Percentiles rank a stretch among this genome's conserved stretches.
Conservation (phyloP, 352 stramenopile species). For the Phytophthora palmivora region DNA sequence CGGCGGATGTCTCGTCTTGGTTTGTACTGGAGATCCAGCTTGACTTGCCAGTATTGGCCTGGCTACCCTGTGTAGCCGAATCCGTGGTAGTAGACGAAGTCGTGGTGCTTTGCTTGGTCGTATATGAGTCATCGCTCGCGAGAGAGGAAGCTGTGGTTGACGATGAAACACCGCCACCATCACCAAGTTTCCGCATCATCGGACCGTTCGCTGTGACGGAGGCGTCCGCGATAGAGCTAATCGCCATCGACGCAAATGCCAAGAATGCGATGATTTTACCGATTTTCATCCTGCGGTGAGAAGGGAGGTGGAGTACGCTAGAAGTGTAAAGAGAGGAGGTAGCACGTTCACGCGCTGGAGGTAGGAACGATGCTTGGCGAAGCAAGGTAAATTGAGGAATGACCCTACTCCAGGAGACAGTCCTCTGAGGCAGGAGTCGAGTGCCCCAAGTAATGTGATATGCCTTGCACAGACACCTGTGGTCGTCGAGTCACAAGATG, state of each 20-base stretch:
- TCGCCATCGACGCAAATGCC: constrained; percentile 17
- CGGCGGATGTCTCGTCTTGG: constrained; percentile 1
- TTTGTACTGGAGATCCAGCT: constrained; percentile 1
- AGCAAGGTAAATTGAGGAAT: constrained; percentile 40
- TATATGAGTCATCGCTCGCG: constrained; percentile 26
- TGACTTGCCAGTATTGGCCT: background rate
- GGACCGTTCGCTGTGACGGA: constrained; percentile 11
- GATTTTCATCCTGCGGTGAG: constrained; percentile 33
- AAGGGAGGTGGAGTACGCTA: background rate
- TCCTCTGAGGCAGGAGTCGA: no score
- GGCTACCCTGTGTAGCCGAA: constrained; percentile 1
- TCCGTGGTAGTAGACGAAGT: constrained; percentile 11
- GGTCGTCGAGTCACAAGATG: constrained; percentile 24
- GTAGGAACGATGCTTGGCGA: constrained; percentile 27
- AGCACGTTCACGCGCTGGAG: constrained; percentile 26
- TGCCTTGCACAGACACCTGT: constrained; percentile 25
- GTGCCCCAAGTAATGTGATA: constrained; percentile 10
- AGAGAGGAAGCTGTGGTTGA: constrained; percentile 22
- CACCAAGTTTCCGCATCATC: constrained; percentile 24
- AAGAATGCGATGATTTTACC: constrained; percentile 34
- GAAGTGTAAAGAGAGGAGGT: constrained; percentile 1
- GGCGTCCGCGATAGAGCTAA: constrained; percentile 27
- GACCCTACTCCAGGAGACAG: no score
- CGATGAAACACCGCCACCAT: constrained; percentile 18
- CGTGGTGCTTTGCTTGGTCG: constrained; percentile 10